Base-by-base conservation (phyloP, 2,329 filamentous ascomycete genomes). In the Colletotrichum trifolii region DNA sequence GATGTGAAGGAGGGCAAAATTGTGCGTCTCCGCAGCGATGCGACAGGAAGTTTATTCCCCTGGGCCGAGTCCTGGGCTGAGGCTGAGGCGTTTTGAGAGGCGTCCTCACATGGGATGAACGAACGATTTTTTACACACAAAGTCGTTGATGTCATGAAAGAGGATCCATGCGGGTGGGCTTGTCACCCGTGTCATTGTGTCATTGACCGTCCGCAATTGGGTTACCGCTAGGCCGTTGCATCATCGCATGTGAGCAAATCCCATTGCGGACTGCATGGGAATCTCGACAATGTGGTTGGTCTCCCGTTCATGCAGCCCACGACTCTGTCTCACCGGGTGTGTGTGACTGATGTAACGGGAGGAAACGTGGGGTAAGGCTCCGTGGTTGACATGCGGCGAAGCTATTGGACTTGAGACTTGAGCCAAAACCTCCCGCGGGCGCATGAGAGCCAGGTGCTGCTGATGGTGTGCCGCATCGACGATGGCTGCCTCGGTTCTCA, bases 81-180 rank as follows among this genome's bases (percentile, higher is more conserved):
- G 55, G 46, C 46, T 50, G 17, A 17, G 46, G 46, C 46, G 13
- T 58, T 58, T 36, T 25, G 25, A 25, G 13, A 58, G 38, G 36
- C 55, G 55, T 17, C 17, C 46, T 43, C 46, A 42, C 46, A 58
- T 57, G 38, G 25, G 55, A 58, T 25, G 46, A 58, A 50, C 55
- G n/a, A 39, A 12, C 47, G 13, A n/a, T 13, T 48, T 50, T 17
- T 5, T 5, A 0, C 25, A 33, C 25, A 50, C 36, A 25, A 25
- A 50, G 36, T 58, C 46, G 55, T 58, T 58, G 55, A 58, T 58
- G 55, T 58, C 55, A 58, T 58, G 45, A 38, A 39, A 34, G 45
- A 35, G 54, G 54, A 17, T 38, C 46, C 38, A 58, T 49, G 47
- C 47, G 55, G 46, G 47, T 50, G 55, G 50, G 46, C 49, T 25